These are phyloP conservation scores for Ambrosia hybrid DNA, from an alignment of 140 eudicot species.

Conservation along the genomic window DNA sequence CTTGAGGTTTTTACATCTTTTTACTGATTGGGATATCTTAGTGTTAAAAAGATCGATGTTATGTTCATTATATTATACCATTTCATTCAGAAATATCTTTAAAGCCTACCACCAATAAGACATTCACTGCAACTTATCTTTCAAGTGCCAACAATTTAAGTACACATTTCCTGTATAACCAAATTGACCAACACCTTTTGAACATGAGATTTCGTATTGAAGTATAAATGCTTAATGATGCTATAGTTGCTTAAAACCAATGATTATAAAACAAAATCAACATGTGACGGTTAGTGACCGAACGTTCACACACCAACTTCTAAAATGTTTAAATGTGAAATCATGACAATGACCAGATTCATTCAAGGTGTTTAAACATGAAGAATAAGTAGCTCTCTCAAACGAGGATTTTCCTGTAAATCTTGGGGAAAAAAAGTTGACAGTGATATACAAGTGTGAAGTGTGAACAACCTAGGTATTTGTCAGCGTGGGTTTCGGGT, in stretches of 20 bases:
- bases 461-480: too few species aligned
- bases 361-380: background rate
- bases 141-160: background rate
- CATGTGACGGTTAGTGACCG: background rate
- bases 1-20: too few species aligned
- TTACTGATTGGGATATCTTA: too few species aligned
- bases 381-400: background rate
- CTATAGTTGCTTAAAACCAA: background rate
- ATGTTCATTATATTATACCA: too few species aligned
- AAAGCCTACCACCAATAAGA: background rate
- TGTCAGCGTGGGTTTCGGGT: too few species aligned
- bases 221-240: background rate
- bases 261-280: background rate
- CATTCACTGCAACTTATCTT: background rate
- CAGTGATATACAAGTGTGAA: background rate
- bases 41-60: too few species aligned
- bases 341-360: background rate
- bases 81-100: too few species aligned
- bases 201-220: background rate
- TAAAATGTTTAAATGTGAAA: background rate
- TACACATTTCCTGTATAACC: too few species aligned
- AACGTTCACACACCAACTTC: background rate
- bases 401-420: too few species aligned
- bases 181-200: background rate
- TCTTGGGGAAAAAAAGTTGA: too few species aligned